These are phyloP conservation scores for Onygenales sp. DNA, from an alignment of 2,329 filamentous ascomycete species.

Conservation along the genomic window DNA sequence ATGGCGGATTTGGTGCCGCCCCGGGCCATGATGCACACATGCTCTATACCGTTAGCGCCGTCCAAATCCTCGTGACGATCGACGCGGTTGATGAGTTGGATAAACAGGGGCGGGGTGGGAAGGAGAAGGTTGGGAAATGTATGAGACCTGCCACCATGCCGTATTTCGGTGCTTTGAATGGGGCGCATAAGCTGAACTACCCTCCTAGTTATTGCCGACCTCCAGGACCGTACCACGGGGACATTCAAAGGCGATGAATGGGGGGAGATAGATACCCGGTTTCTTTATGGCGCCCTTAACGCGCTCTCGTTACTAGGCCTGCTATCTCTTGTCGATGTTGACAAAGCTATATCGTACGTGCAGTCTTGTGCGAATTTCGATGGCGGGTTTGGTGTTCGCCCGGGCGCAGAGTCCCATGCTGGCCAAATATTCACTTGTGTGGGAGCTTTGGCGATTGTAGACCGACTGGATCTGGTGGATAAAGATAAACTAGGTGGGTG, in stretches of 20 bases:
- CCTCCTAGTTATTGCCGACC: slow-evolving; percentile 58
- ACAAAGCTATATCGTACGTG: slow-evolving; percentile 71
- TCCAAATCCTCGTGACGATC: slow-evolving; percentile 82
- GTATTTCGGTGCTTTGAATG: no score
- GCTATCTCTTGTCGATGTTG: slow-evolving; percentile 63
- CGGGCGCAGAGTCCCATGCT: slow-evolving; percentile 87
- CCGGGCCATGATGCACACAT: slow-evolving; percentile 93
- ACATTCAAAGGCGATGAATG: slow-evolving; percentile 92
- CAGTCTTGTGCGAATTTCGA: slow-evolving; percentile 84
- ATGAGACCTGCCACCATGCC: slow-evolving; percentile 36
- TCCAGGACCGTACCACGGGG: slow-evolving; percentile 73
- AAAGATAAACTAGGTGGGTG: slow-evolving; percentile 74
- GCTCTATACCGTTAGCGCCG: slow-evolving; percentile 88
- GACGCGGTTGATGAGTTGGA: slow-evolving; percentile 82
- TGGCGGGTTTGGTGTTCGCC: slow-evolving; percentile 81
- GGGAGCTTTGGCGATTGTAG: slow-evolving; percentile 74
- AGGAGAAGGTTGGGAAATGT: slow-evolving; percentile 69
- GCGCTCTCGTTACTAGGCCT: slow-evolving; percentile 75
- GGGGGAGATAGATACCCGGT: slow-evolving; percentile 93
- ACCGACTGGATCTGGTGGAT: slow-evolving; percentile 71
- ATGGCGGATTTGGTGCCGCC: slow-evolving; percentile 85
- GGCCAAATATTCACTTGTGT: slow-evolving; percentile 95
- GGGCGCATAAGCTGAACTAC: slow-evolving; percentile 7
- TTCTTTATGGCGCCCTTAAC: slow-evolving; percentile 84
- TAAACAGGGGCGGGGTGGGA: slow-evolving; percentile 54